Evolutionary conservation across 2,329 filamentous ascomycete species (phyloP), one percentile per base, ranked within the genome.

Genomic region (Dothistroma pini): DNA sequence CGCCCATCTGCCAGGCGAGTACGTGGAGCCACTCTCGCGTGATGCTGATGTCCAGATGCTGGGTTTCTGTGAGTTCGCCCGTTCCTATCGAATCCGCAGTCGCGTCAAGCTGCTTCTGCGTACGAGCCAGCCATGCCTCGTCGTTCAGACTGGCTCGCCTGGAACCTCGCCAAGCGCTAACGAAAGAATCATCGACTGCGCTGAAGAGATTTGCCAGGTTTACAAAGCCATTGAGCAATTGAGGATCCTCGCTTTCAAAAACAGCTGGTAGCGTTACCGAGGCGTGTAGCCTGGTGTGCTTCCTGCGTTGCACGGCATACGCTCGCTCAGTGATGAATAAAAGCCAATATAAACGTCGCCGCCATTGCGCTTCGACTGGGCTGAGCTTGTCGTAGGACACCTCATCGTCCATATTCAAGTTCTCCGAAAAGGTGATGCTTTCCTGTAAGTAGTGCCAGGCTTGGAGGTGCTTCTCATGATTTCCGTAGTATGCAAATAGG

Each of bases 1-100:
- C 73, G 11, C 73, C 73, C 69, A 75, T 73, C 56, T 75, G 73
- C 73, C 73, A 75, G 8, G 72, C 71, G n/a, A 75, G 58, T 6
- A 75, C 69, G 54, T 75, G 73, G 9, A 75, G 56, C 73, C 73
- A 75, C 53, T 74, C 72, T 52, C 73, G 57, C 9, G 72, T 73
- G 4, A 75, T 64, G 48, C 63, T 63, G 21, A 75, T 74, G 57
- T 75, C 73, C 19, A 75, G 61, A 21, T 70, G 69, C 55, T 74
- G 72, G n/a, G 72, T 74, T 56, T 75, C 73, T 9, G 67, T 72
- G 8, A 74, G 58, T 8, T 71, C 63, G 12, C 66, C 68, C 29
- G 71, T 62, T 9, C 59, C 59, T n/a, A 53, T 59, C 4, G 67
- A 64, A 16, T 69, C 61, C 5, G 70, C 72, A 10, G 70, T 70